Evolutionary conservation across 23 red algal species (phyloP).

Genomic region (Cyanidiococcus yangmingshanensis): DNA sequence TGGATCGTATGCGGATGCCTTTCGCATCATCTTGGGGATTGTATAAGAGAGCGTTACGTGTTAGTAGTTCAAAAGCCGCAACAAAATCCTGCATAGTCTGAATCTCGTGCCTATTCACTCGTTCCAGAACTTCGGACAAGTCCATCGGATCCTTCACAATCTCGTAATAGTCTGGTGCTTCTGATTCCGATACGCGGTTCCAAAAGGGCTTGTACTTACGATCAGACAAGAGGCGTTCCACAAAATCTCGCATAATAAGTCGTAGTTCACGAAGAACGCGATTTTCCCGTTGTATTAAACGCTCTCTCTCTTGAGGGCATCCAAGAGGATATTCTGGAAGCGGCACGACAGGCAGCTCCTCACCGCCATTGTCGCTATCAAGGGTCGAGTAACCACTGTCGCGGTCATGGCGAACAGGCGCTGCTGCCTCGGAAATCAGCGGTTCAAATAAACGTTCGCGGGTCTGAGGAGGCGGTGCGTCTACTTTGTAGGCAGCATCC

Average conservation of each 20-base stretch:
- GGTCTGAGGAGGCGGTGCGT: conserved; percentile 28
- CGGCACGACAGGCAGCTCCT: conserved; percentile 49
- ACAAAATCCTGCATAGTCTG: conserved; percentile 53
- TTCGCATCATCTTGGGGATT: conserved; percentile 59
- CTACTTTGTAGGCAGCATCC: conserved; percentile 22
- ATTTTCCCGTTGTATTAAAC: conserved; percentile 28
- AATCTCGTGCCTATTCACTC: conserved; percentile 37
- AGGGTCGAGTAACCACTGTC: conserved; percentile 24
- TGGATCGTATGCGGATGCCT: conserved; percentile 45
- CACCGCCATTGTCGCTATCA: conserved; percentile 13
- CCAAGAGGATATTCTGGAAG: conserved; percentile 26
- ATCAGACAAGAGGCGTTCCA: conserved; percentile 55
- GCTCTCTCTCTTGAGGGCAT: background rate
- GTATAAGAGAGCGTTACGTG: conserved; percentile 66
- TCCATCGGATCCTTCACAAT: conserved; percentile 76
- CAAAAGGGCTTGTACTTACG: conserved; percentile 57
- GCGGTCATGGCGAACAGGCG: conserved; percentile 23
- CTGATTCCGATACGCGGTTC: conserved; percentile 55
- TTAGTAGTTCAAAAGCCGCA: conserved; percentile 57
- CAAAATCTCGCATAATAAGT: conserved; percentile 71
- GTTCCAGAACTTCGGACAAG: conserved; percentile 37
- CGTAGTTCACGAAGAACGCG: conserved; percentile 48
- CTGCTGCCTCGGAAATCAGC: conserved; percentile 30
- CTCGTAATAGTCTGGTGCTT: conserved; percentile 85
- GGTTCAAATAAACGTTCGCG: conserved; percentile 43